Base-by-base conservation (phyloP, 1,284 basidiomycete genomes). In the Microbotryum intermedium region DNA sequence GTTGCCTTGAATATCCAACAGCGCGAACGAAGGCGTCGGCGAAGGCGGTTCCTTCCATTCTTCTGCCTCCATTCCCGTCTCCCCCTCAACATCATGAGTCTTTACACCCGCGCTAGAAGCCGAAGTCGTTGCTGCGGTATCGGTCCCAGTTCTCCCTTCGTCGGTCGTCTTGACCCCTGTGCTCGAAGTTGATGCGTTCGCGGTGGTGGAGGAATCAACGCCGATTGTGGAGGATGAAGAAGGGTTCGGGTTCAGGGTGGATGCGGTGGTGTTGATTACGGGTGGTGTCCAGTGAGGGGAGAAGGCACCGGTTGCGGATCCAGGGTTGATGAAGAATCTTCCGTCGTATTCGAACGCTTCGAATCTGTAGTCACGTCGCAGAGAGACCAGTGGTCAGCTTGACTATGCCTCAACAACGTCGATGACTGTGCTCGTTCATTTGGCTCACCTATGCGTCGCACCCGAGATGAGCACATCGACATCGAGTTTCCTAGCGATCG, bases 311-410 rank as follows among this genome's bases (percentile, higher is more conserved):
- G 90, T 94, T 1, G 91, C 93, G 18, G 88, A 91, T 2, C 94
- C 94, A 0, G 94, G 94, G 74, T 97, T 97, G 53, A 97, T 83
- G 72, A 97, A 97, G 81, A 97, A 98, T 60, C 86, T 83, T 48
- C 85, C 83, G 65, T 92, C 90, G 69, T 87, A 85, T 73, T 94
- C 92, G 64, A 91, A 86, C 5, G 92, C 90, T 75, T 97, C 90
- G 76, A 98, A 97, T 29, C 89, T 91, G 72, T 25, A 8, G n/a
- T 4, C 28, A 25, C 20, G 29, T 26, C 10, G 6, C 6, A 13
- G 16, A 34, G 34, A 34, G 16, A 34, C 39, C 43, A 16, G 58
- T 13, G 44, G 46, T 57, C 44, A 49, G 61, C 43, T 53, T 34
- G 25, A 25, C 26, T 9, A 54, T n/a, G 50, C 45, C 20, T 52